Conservation (phyloP, 805 yeast species). For the Lipomyces oligophaga region DNA sequence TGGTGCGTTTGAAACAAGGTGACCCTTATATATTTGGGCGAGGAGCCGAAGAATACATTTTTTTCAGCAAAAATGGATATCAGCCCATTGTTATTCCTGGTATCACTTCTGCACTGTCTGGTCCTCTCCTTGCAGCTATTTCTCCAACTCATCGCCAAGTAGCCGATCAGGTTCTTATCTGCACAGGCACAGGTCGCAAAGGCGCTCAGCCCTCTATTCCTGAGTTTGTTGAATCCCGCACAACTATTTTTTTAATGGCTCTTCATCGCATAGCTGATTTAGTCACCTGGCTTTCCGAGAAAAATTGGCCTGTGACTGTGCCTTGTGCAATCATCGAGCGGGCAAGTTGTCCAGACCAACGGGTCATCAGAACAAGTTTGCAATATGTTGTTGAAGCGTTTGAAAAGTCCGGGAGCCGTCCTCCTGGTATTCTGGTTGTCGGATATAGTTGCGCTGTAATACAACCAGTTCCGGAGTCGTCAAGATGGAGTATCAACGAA, state of each 20-base stretch:
- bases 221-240: conserved; percentile 63
- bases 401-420: conserved; percentile 75
- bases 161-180: conserved; percentile 85
- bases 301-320: conserved; percentile 63
- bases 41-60: conserved; percentile 87
- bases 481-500: conserved; percentile 49
- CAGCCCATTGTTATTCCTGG: conserved; percentile 80
- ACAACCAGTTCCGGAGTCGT: conserved; percentile 30
- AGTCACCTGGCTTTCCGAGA: conserved; percentile 43
- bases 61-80: conserved; percentile 63
- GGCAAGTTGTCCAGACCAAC: conserved; percentile 89
- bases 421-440: conserved; percentile 84
- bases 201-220: conserved; percentile 81
- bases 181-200: conserved; percentile 91
- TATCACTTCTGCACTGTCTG: conserved; percentile 81
- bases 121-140: conserved; percentile 74
- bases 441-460: conserved; percentile 73
- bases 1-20: conserved; percentile 90
- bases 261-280: conserved; percentile 59
- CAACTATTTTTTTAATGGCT: conserved; percentile 87
- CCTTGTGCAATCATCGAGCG: conserved; percentile 88
- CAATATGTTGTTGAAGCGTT: conserved; percentile 67
- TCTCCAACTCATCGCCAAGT: conserved; percentile 92
- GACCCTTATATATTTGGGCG: conserved; percentile 96
- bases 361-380: conserved; percentile 72